Evolutionary conservation across 225 moss, liverwort and hornwort species (phyloP).

Genomic region (Pseudoscleropodium purum): DNA sequence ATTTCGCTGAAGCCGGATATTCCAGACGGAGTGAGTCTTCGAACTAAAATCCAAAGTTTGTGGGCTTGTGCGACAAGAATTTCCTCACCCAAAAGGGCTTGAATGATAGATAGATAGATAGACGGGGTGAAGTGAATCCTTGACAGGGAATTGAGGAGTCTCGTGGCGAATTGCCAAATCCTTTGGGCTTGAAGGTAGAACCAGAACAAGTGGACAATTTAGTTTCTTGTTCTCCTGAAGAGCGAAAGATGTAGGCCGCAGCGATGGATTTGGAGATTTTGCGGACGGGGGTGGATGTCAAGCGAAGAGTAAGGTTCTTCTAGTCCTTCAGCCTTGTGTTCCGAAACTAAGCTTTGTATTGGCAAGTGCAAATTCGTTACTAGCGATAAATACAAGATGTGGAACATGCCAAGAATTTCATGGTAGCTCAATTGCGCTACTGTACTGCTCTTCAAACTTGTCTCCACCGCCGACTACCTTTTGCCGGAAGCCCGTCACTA

Average conservation of each 20-base stretch:
- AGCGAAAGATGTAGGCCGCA: neutral
- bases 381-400: neutral
- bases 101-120: neutral
- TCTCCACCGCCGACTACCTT: neutral
- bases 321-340: neutral
- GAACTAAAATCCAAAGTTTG: neutral
- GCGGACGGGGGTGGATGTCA: too few species aligned
- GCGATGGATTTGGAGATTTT: neutral
- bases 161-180: neutral
- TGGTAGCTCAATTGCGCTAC: neutral
- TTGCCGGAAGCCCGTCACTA: neutral
- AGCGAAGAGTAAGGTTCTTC: too few species aligned
- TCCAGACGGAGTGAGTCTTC: neutral
- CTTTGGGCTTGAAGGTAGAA: neutral
- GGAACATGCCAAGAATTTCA: neutral
- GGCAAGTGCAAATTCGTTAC: neutral
- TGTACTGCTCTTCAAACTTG: neutral
- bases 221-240: neutral
- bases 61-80: neutral
- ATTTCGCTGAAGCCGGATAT: neutral
- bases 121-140: neutral
- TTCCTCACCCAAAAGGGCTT: neutral
- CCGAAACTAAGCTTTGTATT: neutral
- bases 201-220: neutral
- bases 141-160: neutral